Conservation (phyloP, 176 grass and related monocot genomes). For the Tillandsia fasciculata region DNA sequence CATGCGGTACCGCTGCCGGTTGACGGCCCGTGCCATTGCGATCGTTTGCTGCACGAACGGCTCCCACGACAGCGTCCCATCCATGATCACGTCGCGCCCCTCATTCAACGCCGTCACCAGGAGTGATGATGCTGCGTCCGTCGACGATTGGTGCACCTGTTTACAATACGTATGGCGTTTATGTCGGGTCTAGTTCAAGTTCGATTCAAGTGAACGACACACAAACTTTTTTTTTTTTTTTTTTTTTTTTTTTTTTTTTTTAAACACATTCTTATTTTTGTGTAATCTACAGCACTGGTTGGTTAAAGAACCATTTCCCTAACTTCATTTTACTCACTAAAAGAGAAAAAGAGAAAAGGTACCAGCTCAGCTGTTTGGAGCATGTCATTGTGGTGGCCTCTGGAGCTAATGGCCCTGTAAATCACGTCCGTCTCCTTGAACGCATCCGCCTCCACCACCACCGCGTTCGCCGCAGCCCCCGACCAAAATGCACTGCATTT, state of each 20-base stretch:
- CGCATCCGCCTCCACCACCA: constrained; percentile 89
- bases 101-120: constrained; percentile 96
- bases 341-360: neutral
- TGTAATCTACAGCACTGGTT: too few species aligned
- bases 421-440: constrained; percentile 93
- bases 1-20: constrained; percentile 84
- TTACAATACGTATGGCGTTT: neutral
- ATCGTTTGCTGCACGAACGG: constrained; percentile 87
- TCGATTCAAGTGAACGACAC: too few species aligned
- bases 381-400: constrained; percentile 83
- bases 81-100: constrained; percentile 94
- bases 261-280: too few species aligned
- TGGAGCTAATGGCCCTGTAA: constrained; percentile 74
- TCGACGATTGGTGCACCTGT: constrained; percentile 91
- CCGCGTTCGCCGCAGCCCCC: constrained; percentile 45
- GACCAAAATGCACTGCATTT: constrained; percentile 69
- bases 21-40: constrained; percentile 65
- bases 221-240: too few species aligned
- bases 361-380: constrained; percentile 87
- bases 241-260: too few species aligned
- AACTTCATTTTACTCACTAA: too few species aligned
- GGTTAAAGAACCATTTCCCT: too few species aligned
- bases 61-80: constrained; percentile 90
- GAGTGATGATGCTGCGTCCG: constrained; percentile 81
- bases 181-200: neutral